Evolutionary conservation across 768 basidiomycete species (phyloP).

Genomic region (Phylloporus arenicola): DNA sequence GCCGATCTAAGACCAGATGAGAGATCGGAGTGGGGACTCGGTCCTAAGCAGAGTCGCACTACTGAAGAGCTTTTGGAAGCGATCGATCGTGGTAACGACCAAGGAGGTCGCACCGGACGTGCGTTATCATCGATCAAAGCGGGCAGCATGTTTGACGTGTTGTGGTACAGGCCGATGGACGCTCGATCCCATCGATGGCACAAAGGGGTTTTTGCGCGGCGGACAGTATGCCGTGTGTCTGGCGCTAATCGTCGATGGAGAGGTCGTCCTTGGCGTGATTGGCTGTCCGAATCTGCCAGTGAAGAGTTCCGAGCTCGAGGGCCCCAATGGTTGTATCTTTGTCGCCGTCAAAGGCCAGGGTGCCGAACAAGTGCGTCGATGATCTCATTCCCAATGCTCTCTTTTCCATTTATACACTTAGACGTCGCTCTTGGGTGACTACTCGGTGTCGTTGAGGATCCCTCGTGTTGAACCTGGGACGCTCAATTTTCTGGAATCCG

Average conservation of each 20-base stretch:
- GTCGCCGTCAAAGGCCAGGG: slow-evolving; percentile 85
- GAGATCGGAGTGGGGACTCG: slow-evolving; percentile 64
- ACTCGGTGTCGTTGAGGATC: slow-evolving; percentile 50
- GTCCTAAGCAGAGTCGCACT: slow-evolving; percentile 49
- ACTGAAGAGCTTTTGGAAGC: slow-evolving; percentile 66
- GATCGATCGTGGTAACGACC: slow-evolving; percentile 78
- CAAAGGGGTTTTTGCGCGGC: slow-evolving; percentile 87
- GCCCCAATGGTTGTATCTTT: slow-evolving; percentile 75
- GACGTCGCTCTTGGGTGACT: slow-evolving; percentile 48
- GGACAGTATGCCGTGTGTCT: slow-evolving; percentile 93
- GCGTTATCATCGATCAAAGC: slow-evolving; percentile 27
- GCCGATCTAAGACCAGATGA: slow-evolving; percentile 52
- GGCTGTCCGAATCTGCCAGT: slow-evolving; percentile 90
- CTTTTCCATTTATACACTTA: slow-evolving; percentile 20
- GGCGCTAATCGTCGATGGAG: slow-evolving; percentile 71
- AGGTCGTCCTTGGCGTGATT: slow-evolving; percentile 79
- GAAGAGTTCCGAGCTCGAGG: slow-evolving; percentile 46
- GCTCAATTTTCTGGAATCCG: slow-evolving; percentile 81
- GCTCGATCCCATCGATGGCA: slow-evolving; percentile 88
- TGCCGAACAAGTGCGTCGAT: slow-evolving; percentile 53
- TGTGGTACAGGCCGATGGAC: slow-evolving; percentile 68
- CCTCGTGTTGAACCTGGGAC: slow-evolving; percentile 34
- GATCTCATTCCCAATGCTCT: neutral
- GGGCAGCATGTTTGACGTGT: neutral
- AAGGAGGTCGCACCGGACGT: slow-evolving; percentile 72